Base-by-base conservation (phyloP, 257 asterid genomes). In the Parsonsia alboflavescens region DNA sequence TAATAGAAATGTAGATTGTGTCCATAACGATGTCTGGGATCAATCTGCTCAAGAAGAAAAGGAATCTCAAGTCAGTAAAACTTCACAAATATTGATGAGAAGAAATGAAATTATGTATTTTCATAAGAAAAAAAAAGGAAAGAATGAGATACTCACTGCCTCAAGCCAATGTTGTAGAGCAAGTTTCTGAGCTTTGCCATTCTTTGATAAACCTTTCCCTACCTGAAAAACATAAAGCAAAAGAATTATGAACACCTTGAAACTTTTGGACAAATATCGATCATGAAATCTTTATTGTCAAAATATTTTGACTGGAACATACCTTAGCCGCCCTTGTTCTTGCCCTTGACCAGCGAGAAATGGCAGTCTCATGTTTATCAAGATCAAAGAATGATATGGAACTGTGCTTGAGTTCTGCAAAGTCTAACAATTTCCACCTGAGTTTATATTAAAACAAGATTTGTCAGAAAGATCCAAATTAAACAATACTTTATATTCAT, bases 151-250 rank as follows among this genome's bases (percentile, higher is more conserved):
- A 86, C 97, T 85, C 77, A 94, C 98, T 69, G 97, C 98, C 84
- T 94, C 97, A 0, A 94, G 97, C 98, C 98, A 94, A 78, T 94
- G 99, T 61, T 92, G 98, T 58, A 92, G 81, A 17, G 99, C 98
- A 56, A 94, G 90, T 79, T 94, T 93, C 70, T 85, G 98, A 21
- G 98, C 98, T 80, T 90, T 94, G 62, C 85, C 76, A 70, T 92
- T 90, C 86, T 92, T 86, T 0, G 97, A 94, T 68, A 94, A 85
- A 33, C 99, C 97, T 85, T 92, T 94, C 49, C 99, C 99, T 1
- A 94, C 96, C 96, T 89, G 82, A 72, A 79, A 82, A 42, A 62
- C 2, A n/a, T 57, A 46, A 69, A 36, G 26, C 50, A 63, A 76
- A 79, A 28, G 39, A 79, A 28, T 70, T 70, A 56, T 22, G 5